Conservation (phyloP, 2,329 filamentous ascomycete genomes). For the Colletotrichum zoysiae region DNA sequence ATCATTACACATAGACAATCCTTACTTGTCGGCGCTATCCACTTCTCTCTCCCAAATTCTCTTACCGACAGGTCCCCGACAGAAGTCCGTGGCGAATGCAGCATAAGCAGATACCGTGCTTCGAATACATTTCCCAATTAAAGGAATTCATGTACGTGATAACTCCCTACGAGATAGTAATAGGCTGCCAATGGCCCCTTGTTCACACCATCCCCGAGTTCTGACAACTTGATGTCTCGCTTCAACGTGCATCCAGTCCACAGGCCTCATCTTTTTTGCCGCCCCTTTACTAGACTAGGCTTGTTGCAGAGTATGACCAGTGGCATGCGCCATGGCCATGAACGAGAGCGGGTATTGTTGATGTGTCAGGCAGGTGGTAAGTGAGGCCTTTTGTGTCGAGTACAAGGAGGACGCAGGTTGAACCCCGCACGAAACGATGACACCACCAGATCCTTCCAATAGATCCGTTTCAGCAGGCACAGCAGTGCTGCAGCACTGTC, state of each 20-base stretch:
- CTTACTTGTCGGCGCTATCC: neutral
- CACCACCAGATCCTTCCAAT: slow-evolving; percentile 30
- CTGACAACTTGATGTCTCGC: slow-evolving; percentile 1
- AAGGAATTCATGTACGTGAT: slow-evolving; percentile 28
- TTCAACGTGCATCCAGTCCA: neutral
- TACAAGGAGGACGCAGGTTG: neutral
- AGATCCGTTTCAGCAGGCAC: slow-evolving; percentile 31
- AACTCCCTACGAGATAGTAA: neutral
- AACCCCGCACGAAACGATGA: slow-evolving; percentile 34
- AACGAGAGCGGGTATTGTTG: neutral
- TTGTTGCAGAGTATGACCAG: slow-evolving; percentile 21
- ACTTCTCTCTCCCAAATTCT: neutral
- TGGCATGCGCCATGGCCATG: slow-evolving; percentile 8
- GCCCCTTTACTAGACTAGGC: neutral
- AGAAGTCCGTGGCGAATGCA: slow-evolving; percentile 14
- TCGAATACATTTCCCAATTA: slow-evolving; percentile 13
- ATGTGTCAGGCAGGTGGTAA: slow-evolving; percentile 21
- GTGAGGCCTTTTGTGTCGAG: neutral
- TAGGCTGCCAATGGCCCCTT: slow-evolving; percentile 17
- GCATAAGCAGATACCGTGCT: slow-evolving; percentile 5
- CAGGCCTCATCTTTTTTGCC: neutral
- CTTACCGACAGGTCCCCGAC: slow-evolving; percentile 40
- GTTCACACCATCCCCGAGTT: slow-evolving; percentile 6
- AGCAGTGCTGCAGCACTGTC: slow-evolving; percentile 21
- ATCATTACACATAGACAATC: neutral